phyloP scores from a whole-genome alignment of 2,329 filamentous ascomycete genomes.

The Trichoderma polysporum region DNA sequence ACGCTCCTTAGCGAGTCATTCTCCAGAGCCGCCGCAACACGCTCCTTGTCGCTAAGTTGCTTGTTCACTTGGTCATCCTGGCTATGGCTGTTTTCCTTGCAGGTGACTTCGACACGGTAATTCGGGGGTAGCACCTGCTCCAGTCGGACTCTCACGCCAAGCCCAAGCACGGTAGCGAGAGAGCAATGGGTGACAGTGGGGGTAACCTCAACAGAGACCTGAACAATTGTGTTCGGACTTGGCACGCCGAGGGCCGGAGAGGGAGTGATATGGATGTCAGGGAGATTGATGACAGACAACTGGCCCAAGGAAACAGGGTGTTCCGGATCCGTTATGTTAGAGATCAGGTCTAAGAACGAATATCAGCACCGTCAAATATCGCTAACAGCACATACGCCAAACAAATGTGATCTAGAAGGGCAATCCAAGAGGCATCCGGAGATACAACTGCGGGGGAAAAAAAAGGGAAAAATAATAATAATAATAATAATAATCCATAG shows the following conservation, averaged over 20 bases:
- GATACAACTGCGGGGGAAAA: background rate
- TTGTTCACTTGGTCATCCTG: slow-evolving; percentile 96
- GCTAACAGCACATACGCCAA: background rate
- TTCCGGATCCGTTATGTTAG: slow-evolving; percentile 92
- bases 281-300: slow-evolving; percentile 91
- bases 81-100: slow-evolving; percentile 94
- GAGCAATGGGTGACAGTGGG: slow-evolving; percentile 97
- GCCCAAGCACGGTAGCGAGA: slow-evolving; percentile 90
- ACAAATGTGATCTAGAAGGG: background rate
- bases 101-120: slow-evolving; percentile 87
- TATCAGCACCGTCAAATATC: slow-evolving; percentile 22
- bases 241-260: slow-evolving; percentile 40
- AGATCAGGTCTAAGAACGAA: slow-evolving; percentile 72
- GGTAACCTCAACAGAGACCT: slow-evolving; percentile 83
- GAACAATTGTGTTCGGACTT: slow-evolving; percentile 59
- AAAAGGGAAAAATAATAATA: too few relatives aligned
- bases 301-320: slow-evolving; percentile 92
- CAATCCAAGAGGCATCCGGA: background rate
- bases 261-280: slow-evolving; percentile 76
- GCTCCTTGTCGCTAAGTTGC: slow-evolving; percentile 93
- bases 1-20: slow-evolving; percentile 88
- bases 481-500: too few relatives aligned
- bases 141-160: slow-evolving; percentile 86
- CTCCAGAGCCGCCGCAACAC: slow-evolving; percentile 90
- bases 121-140: slow-evolving; percentile 89